phyloP scores from a whole-genome alignment of 2,329 filamentous ascomycete species.

The Pyrenophora tritici-repentis region DNA sequence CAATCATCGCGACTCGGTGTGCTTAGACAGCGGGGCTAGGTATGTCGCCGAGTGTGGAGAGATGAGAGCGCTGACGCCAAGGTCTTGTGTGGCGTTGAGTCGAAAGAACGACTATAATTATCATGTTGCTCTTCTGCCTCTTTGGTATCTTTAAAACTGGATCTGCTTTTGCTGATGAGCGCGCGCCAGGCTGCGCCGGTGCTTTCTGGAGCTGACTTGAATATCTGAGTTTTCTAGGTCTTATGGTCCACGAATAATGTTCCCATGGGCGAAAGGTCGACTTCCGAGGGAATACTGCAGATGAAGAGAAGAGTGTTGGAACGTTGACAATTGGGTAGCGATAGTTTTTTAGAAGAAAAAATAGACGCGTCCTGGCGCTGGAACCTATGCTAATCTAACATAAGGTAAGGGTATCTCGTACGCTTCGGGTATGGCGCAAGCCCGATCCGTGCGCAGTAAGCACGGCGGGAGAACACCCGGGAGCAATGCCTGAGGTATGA shows the following conservation, averaged over 20 bases:
- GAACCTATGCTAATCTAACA: slow-evolving; percentile 20
- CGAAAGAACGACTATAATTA: too few relatives aligned
- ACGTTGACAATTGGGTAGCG: slow-evolving; percentile 16
- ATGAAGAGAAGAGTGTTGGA: slow-evolving; percentile 24
- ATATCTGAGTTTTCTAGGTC: neutral
- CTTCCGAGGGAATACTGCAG: slow-evolving; percentile 21
- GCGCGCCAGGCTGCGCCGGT: too few relatives aligned
- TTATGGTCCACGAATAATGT: slow-evolving; percentile 9
- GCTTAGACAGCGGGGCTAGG: too few relatives aligned
- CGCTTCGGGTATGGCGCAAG: slow-evolving; percentile 21
- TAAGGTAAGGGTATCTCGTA: slow-evolving; percentile 31
- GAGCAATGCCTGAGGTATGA: too few relatives aligned
- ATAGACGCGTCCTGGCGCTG: slow-evolving; percentile 12
- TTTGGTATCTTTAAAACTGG: too few relatives aligned
- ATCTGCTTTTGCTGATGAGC: too few relatives aligned
- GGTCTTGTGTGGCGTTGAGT: too few relatives aligned
- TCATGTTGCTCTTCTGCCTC: too few relatives aligned
- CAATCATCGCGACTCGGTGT: too few relatives aligned
- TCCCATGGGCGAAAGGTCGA: neutral
- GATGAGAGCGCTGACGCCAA: too few relatives aligned
- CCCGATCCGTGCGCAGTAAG: slow-evolving; percentile 22
- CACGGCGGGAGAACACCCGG: slow-evolving; percentile 3
- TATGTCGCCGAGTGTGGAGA: too few relatives aligned
- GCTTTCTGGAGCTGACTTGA: too few relatives aligned
- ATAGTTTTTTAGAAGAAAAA: slow-evolving; percentile 13